Base-by-base conservation (phyloP, 192 early-diverging fungal species). In the Coemansia sp. region DNA sequence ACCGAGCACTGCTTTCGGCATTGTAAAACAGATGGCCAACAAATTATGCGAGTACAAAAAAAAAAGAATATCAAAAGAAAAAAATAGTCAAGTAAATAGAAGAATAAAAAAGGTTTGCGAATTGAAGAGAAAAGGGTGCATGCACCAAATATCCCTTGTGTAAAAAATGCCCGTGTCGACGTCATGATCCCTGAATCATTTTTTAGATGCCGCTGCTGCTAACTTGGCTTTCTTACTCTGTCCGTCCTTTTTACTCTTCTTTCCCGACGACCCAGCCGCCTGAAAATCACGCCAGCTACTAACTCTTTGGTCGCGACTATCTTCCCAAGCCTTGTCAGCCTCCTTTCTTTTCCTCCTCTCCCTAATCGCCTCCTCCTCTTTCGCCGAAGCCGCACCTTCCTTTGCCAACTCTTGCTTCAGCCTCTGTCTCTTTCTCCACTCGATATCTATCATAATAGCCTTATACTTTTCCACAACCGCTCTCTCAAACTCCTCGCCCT, bases 281-380 rank as follows among this genome's bases (percentile, higher is more conserved):
- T 75, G 68, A 42, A 84, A 84, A 47, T 40, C 64, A 11, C 81
- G 69, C 81, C 81, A 84, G 71, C 73, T 78, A 62, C 47, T 73
- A 18, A 84, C 81, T 1, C 81, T 73, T 22, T 73, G 73, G n/a
- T 84, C 81, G 11, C 81, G 70, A 8, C 43, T 42, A 18, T 75
- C 77, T 31, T 84, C 77, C 81, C 81, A 84, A 9, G 66, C 81
- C 63, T 70, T 75, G 3, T 84, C 76, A 11, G 44, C 70, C 12
- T 78, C 67, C 12, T 71, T 69, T 49, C 72, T 78, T 41, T 47
- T 71, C 40, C 61, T 72, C 42, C 54, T 66, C 61, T 72, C 70
- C 18, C 18, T 36, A 1, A 49, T 67, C 16, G 16, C 42, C 57
- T 78, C 73, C 55, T 84, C 81, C 16, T 72, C 71, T 40, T 51